phyloP scores from a whole-genome alignment of 2,329 filamentous ascomycete genomes.

The Escovopsis sp. region DNA sequence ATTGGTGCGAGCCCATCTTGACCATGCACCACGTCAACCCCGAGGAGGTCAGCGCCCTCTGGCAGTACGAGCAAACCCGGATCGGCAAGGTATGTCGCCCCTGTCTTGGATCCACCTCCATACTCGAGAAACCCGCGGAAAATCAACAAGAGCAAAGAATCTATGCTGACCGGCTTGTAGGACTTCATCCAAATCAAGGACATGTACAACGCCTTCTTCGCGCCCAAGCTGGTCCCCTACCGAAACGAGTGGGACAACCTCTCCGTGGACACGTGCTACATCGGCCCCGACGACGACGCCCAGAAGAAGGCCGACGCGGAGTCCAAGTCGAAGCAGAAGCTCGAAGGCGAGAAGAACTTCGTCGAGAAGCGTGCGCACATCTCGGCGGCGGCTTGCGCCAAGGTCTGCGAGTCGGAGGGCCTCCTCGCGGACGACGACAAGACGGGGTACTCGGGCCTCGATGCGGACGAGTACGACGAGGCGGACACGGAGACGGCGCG shows the following conservation, averaged over 20 bases:
- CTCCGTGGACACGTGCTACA: conserved; percentile 31
- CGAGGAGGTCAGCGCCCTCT: conserved; percentile 34
- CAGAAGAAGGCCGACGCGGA: conserved; percentile 18
- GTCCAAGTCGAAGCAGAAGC: conserved; percentile 20
- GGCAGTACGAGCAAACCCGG: conserved; percentile 37
- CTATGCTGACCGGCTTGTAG: no score
- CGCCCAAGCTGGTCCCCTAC: conserved; percentile 23
- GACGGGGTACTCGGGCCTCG: no score
- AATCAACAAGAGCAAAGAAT: no score
- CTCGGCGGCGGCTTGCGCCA: conserved; percentile 30
- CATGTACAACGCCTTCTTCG: conserved; percentile 33
- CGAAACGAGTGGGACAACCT: conserved; percentile 38
- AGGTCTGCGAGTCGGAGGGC: conserved; percentile 29
- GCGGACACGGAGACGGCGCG: conserved; percentile 14
- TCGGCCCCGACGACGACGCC: conserved; percentile 21
- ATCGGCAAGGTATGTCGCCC: conserved; percentile 22
- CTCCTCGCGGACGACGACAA: conserved; percentile 17
- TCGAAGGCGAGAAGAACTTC: conserved; percentile 22
- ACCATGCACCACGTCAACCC: conserved; percentile 41
- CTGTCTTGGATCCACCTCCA: no score
- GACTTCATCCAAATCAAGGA: conserved; percentile 30
- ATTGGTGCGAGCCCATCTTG: conserved; percentile 42
- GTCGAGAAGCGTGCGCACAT: conserved; percentile 30
- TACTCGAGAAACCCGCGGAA: no score
- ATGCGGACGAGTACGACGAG: conserved; percentile 15